phyloP scores from a whole-genome alignment of 345 rosid species.

The Pistacia integerrima region DNA sequence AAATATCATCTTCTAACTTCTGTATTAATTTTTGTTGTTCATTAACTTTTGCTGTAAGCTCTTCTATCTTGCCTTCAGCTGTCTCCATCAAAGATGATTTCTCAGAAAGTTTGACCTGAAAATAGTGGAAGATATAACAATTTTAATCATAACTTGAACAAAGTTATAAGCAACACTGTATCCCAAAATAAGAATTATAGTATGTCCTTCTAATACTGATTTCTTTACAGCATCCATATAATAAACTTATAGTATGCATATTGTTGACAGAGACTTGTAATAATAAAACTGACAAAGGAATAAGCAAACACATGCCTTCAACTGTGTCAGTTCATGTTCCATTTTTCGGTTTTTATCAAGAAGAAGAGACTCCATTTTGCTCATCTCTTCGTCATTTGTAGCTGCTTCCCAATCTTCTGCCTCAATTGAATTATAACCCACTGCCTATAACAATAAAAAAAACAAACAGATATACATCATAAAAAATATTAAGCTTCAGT shows the following conservation, averaged over 20 bases:
- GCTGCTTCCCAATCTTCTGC: constrained; percentile 99
- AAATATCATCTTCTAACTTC: constrained; percentile 95
- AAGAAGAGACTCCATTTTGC: constrained; percentile 98
- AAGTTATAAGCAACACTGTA: constrained; percentile 7
- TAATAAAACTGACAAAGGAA: constrained; percentile 12
- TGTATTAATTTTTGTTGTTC: constrained; percentile 89
- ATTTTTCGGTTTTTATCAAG: constrained; percentile 96
- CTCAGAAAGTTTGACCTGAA: constrained; percentile 87
- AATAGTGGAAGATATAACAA: constrained; percentile 18
- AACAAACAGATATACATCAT: constrained; percentile 15
- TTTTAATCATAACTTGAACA: background rate
- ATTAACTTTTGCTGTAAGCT: constrained; percentile 66
- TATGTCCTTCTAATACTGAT: background rate
- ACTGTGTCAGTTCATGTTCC: constrained; percentile 94
- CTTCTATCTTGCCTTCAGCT: constrained; percentile 71
- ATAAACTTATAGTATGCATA: constrained; percentile 6
- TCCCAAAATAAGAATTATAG: constrained; percentile 3
- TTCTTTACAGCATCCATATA: background rate
- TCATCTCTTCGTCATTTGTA: constrained; percentile 91
- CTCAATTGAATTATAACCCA: constrained; percentile 95
- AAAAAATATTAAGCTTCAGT: constrained; percentile 62
- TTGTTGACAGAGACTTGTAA: constrained; percentile 7
- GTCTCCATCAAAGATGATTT: constrained; percentile 69
- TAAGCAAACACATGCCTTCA: constrained; percentile 57
- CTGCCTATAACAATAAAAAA: constrained; percentile 58